phyloP scores from a whole-genome alignment of 306 rosid species.

The Fragaria nilgerrensis region DNA sequence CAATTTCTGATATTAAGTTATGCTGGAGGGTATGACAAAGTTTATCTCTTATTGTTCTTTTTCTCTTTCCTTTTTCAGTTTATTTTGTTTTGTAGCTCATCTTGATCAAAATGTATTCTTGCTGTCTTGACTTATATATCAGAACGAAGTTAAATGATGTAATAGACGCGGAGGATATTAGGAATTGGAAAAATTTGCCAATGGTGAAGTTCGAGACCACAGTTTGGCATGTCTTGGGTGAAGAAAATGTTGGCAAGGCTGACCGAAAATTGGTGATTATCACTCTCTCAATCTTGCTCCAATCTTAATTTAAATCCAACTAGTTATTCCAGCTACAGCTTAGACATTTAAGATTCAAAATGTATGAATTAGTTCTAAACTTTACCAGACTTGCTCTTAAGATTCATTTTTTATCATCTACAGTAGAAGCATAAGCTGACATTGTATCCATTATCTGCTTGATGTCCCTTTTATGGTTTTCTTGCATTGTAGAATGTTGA shows the following conservation, averaged over 20 bases:
- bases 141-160: constrained; percentile 12
- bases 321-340: not conserved
- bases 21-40: constrained; percentile 44
- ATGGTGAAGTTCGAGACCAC: constrained; percentile 46
- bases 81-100: not conserved
- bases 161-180: constrained; percentile 34
- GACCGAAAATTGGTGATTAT: constrained; percentile 56
- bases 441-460: not conserved
- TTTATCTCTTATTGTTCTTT: not conserved
- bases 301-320: not conserved
- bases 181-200: constrained; percentile 35
- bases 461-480: constrained; percentile 3
- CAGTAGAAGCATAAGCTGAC: not conserved
- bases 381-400: not conserved
- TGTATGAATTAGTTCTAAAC: not conserved
- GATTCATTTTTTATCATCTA: not conserved
- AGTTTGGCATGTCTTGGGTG: constrained; percentile 53
- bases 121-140: not conserved
- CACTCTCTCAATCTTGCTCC: not conserved
- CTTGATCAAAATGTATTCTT: not conserved
- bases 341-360: not conserved
- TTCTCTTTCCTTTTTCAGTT: not conserved
- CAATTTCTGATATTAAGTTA: constrained; percentile 63
- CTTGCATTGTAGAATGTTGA: constrained; percentile 45
- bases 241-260: not conserved